phyloP scores from a whole-genome alignment of 768 basidiomycete genomes.

The Suillus americanus region DNA sequence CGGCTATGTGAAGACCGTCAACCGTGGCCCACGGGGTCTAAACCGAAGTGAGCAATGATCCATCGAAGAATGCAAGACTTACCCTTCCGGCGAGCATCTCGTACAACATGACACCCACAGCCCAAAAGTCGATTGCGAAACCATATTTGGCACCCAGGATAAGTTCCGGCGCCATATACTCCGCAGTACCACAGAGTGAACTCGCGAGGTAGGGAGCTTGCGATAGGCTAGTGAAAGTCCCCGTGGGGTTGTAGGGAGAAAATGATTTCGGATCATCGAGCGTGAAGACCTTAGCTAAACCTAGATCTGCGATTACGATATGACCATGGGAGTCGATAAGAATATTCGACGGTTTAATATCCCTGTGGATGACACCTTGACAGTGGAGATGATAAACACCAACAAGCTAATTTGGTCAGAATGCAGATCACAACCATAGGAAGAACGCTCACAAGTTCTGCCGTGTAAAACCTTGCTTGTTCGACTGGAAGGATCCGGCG shows the following conservation, averaged over 20 bases:
- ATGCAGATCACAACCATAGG: neutral
- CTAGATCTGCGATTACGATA: conserved; percentile 62
- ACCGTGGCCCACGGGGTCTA: conserved; percentile 5
- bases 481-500: conserved; percentile 4
- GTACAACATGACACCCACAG: conserved; percentile 12
- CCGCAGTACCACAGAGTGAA: conserved; percentile 8
- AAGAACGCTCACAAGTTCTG: conserved; percentile 10
- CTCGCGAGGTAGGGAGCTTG: conserved; percentile 7
- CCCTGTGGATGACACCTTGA: conserved; percentile 65
- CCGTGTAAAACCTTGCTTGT: conserved; percentile 8
- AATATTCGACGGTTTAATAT: conserved; percentile 68
- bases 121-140: conserved; percentile 17
- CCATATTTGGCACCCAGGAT: conserved; percentile 5
- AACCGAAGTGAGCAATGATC: neutral
- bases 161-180: conserved; percentile 16
- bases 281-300: conserved; percentile 42
- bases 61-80: neutral
- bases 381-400: conserved; percentile 47
- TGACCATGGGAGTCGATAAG: conserved; percentile 50
- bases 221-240: neutral
- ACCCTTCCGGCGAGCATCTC: conserved; percentile 12
- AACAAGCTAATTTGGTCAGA: conserved; percentile 19
- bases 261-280: neutral
- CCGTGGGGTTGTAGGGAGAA: conserved; percentile 9
- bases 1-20: neutral